phyloP scores from a whole-genome alignment of 2,329 filamentous ascomycete genomes.

The Penicillium sp. region DNA sequence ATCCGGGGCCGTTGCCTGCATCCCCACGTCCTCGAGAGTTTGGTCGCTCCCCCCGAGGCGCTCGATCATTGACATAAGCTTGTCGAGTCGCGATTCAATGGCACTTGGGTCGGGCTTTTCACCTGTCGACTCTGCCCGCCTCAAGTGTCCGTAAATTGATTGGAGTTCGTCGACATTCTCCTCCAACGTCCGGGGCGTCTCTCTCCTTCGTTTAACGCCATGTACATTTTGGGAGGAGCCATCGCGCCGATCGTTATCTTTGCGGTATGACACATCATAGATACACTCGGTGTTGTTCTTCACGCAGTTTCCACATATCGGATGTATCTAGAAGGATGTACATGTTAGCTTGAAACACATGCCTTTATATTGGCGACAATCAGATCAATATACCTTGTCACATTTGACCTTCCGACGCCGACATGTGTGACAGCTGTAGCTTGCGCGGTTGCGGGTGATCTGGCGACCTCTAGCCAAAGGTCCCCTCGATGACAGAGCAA shows the following conservation, averaged over 20 bases:
- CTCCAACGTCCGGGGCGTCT: slow-evolving; percentile 26
- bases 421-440: slow-evolving; percentile 49
- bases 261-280: slow-evolving; percentile 39
- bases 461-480: slow-evolving; percentile 37
- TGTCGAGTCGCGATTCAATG: slow-evolving; percentile 45
- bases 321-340: slow-evolving; percentile 37
- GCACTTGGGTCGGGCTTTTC: slow-evolving; percentile 34
- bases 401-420: slow-evolving; percentile 50
- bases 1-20: slow-evolving; percentile 19
- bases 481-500: slow-evolving; percentile 10
- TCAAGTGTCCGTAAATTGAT: slow-evolving; percentile 31
- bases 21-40: slow-evolving; percentile 26
- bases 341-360: neutral
- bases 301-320: slow-evolving; percentile 46
- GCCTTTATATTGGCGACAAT: too few species aligned
- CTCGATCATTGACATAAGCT: slow-evolving; percentile 47
- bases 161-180: slow-evolving; percentile 35
- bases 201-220: slow-evolving; percentile 38
- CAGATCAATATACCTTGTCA: slow-evolving; percentile 34
- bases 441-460: slow-evolving; percentile 48
- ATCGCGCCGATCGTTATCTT: slow-evolving; percentile 17
- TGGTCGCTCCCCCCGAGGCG: slow-evolving; percentile 38
- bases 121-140: slow-evolving; percentile 23
- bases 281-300: slow-evolving; percentile 45
- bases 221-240: slow-evolving; percentile 19